Base-by-base conservation (phyloP, 2,329 filamentous ascomycete genomes). In the Neofusicoccum cordaticola region DNA sequence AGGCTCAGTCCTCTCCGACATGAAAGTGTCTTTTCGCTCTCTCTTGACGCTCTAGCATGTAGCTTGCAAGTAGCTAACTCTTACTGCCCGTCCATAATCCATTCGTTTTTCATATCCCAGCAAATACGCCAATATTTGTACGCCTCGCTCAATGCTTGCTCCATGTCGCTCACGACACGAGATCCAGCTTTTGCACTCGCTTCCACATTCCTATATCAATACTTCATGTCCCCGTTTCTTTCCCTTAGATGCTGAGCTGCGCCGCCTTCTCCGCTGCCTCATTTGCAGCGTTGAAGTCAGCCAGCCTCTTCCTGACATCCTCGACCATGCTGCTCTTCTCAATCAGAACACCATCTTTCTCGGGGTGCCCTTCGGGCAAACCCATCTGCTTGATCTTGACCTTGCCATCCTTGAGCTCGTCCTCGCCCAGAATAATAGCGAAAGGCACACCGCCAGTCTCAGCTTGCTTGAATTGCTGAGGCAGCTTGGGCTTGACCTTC, bases 401-500 rank as follows among this genome's bases (percentile, higher is more conserved):
- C 76, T 96, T 90, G 62, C 93, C 93, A 31, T 86, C 84, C 66
- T 88, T 89, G 45, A 96, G 81, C 79, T 98, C 94, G 63, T 97
- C 93, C 72, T 97, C 92, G 50, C 94, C 94, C 0, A 99, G 83
- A 71, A 98, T 95, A 56, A 98, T 85, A 7, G 89, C 92, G 73
- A 96, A 90, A 1, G 94, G 94, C 19, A 96, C 87, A 48, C 89
- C 90, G 65, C 87, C 88, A 57, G 82, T 80, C 75, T 97, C 93
- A 11, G 93, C 93, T 19, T 90, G 89, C 80, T 96, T 96, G 84
- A 98, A 98, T 77, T 98, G 94, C 67, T 89, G 85, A 12, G 88
- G 90, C 37, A 96, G 84, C 78, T 93, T 97, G 15, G 94, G 93
- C 83, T 96, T 97, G 69, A 89, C 85, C 80, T 97, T 98, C 82